A percentile compares a stretch with the other conserved stretches of the same genome.
Evolutionary conservation across 1,139 yeast species (phyloP).

Genomic region (Taphrina populina): DNA sequence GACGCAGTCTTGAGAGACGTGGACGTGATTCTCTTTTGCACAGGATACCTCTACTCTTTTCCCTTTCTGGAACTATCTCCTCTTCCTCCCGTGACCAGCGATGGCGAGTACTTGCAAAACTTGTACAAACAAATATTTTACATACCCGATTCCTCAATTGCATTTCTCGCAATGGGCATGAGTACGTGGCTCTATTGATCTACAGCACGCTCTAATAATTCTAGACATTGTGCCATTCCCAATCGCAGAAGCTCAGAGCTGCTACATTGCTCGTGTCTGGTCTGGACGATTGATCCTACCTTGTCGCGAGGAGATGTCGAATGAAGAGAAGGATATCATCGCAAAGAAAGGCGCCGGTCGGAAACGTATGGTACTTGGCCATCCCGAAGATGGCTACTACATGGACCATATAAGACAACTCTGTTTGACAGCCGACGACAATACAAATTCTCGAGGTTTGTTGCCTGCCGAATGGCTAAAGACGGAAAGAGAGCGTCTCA

Average conservation of each 20-base stretch:
- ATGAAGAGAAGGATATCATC: constrained; percentile 44
- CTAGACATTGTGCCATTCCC: constrained; percentile 60
- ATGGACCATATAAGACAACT: constrained; percentile 4
- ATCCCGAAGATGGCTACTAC: constrained; percentile 30
- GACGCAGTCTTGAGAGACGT: constrained; percentile 49
- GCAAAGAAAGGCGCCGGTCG: constrained; percentile 47
- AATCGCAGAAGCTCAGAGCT: constrained; percentile 51
- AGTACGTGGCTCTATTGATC: constrained; percentile 1
- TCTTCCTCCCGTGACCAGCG: too few species aligned
- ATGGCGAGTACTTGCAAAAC: constrained; percentile 53
- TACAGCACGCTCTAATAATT: not conserved
- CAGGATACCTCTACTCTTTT: constrained; percentile 42
- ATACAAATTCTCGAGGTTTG: not conserved
- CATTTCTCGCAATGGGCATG: constrained; percentile 51
- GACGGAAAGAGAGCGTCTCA: not conserved
- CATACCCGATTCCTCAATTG: constrained; percentile 58
- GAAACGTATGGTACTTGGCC: constrained; percentile 6
- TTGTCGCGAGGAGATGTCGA: constrained; percentile 46
- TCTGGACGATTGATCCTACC: constrained; percentile 53
- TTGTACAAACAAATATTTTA: constrained; percentile 57
- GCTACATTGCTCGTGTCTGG: constrained; percentile 55
- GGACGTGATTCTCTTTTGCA: constrained; percentile 60
- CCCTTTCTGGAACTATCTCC: constrained; percentile 16
- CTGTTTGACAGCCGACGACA: not conserved
- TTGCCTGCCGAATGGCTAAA: constrained; percentile 24